These are phyloP conservation scores for Vaccinium myrtillus DNA, from an alignment of 148 eudicot genomes.

Conservation along the genomic window DNA sequence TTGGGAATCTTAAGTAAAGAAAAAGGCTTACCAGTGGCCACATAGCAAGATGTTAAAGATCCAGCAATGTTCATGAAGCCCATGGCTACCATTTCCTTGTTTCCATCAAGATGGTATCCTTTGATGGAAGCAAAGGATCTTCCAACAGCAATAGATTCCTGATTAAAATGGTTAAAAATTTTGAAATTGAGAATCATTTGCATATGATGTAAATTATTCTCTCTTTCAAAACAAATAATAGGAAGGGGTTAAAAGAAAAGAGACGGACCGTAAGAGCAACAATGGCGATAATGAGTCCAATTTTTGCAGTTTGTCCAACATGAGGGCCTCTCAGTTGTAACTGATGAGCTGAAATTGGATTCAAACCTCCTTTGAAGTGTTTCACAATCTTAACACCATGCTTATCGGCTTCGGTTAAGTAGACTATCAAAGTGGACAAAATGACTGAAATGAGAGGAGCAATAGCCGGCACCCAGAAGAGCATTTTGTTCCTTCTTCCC, in stretches of 20 bases:
- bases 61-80: constrained; percentile 50
- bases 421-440: constrained; percentile 42
- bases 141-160: constrained; percentile 59
- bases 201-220: neutral
- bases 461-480: constrained; percentile 53
- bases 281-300: constrained; percentile 38
- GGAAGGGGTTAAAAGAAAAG: neutral
- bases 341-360: constrained; percentile 43
- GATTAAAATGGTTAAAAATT: neutral
- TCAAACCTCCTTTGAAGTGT: constrained; percentile 47
- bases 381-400: constrained; percentile 46
- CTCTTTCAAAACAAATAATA: neutral
- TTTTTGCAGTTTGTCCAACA: constrained; percentile 35
- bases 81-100: constrained; percentile 55
- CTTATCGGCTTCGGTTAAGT: constrained; percentile 43
- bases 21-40: constrained; percentile 39
- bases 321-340: constrained; percentile 35
- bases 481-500: constrained; percentile 45
- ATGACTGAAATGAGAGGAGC: constrained; percentile 48
- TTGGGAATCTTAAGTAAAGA: neutral
- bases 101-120: constrained; percentile 48
- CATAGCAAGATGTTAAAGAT: constrained; percentile 48
- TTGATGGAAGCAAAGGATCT: constrained; percentile 47
- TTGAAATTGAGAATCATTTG: neutral
- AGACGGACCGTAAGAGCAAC: constrained; percentile 41